These are phyloP conservation scores for Lactifluus subvellereus DNA, from an alignment of 768 basidiomycete genomes.

Conservation along the genomic window DNA sequence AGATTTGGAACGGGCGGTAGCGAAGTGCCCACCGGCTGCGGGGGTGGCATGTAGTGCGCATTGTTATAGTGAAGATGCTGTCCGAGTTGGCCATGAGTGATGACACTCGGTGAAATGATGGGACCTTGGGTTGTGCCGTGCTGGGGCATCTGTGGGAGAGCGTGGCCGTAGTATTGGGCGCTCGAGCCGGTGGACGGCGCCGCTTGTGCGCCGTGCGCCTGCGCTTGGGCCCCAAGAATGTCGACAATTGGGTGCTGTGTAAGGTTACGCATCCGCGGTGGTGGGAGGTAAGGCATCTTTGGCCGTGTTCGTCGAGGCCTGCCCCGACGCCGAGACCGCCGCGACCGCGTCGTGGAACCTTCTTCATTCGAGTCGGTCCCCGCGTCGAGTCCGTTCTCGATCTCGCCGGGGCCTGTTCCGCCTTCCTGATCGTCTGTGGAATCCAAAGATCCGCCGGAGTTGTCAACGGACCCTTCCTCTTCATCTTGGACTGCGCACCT, in stretches of 20 bases:
- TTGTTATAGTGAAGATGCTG: background rate
- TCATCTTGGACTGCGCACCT: conserved; percentile 14
- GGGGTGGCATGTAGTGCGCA: background rate
- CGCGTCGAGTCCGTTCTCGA: background rate
- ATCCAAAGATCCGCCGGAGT: conserved; percentile 5
- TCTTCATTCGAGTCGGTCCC: conserved; percentile 1
- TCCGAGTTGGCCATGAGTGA: background rate
- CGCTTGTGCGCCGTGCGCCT: background rate
- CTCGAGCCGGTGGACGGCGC: background rate
- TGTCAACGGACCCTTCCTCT: conserved; percentile 3
- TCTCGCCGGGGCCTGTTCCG: background rate
- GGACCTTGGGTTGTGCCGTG: background rate
- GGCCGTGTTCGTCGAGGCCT: conserved; percentile 6
- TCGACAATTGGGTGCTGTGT: background rate
- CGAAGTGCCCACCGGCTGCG: background rate
- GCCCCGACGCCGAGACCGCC: conserved; percentile 8
- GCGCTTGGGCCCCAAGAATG: background rate
- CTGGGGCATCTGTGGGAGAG: background rate
- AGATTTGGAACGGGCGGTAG: background rate
- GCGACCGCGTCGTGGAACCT: background rate
- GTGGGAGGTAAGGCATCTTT: conserved; percentile 10
- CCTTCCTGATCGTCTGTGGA: conserved; percentile 11
- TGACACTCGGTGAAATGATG: background rate
- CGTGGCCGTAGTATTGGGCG: background rate
- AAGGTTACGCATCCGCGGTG: conserved; percentile 13